Conservation (phyloP, 371 early-diverging fungal species). For the Mortierella sp. region DNA sequence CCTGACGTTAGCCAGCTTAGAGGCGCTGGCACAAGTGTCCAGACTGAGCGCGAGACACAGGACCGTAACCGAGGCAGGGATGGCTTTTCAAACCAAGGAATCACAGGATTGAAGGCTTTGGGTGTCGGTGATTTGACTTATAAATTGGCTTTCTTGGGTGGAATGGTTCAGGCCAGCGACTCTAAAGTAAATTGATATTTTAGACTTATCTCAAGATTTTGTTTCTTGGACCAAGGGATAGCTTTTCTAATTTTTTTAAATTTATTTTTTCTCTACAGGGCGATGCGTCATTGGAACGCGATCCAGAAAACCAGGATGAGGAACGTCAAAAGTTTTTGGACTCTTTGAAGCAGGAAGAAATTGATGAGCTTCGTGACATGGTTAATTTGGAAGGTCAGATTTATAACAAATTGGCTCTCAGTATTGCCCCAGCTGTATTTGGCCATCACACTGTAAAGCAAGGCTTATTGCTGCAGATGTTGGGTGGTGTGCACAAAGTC, state of each 20-base stretch:
- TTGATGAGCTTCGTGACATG: conserved; percentile 84
- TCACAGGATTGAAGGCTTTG: conserved; percentile 89
- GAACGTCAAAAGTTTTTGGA: conserved; percentile 71
- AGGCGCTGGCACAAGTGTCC: conserved; percentile 67
- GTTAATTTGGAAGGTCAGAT: conserved; percentile 66
- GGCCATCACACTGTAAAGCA: conserved; percentile 98
- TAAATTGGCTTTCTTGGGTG: conserved; percentile 92
- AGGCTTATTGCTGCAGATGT: conserved; percentile 94
- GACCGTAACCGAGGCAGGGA: conserved; percentile 68
- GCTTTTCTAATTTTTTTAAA: conserved; percentile 28
- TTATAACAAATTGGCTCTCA: conserved; percentile 82
- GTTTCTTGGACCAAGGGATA: not conserved
- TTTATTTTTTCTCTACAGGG: conserved; percentile 5
- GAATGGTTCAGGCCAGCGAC: conserved; percentile 78
- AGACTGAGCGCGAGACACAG: conserved; percentile 70
- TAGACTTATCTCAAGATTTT: not conserved
- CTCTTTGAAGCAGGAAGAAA: conserved; percentile 79
- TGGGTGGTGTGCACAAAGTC: conserved; percentile 97
- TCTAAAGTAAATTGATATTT: conserved; percentile 51
- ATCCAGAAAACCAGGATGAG: conserved; percentile 66
- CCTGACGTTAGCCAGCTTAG: conserved; percentile 93
- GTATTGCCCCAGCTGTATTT: conserved; percentile 97
- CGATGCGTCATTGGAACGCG: conserved; percentile 30
- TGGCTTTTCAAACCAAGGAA: conserved; percentile 82
- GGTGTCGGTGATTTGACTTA: conserved; percentile 96